phyloP scores from a whole-genome alignment of 2,329 filamentous ascomycete genomes.

The Pseudogymnoascus verrucosus region DNA sequence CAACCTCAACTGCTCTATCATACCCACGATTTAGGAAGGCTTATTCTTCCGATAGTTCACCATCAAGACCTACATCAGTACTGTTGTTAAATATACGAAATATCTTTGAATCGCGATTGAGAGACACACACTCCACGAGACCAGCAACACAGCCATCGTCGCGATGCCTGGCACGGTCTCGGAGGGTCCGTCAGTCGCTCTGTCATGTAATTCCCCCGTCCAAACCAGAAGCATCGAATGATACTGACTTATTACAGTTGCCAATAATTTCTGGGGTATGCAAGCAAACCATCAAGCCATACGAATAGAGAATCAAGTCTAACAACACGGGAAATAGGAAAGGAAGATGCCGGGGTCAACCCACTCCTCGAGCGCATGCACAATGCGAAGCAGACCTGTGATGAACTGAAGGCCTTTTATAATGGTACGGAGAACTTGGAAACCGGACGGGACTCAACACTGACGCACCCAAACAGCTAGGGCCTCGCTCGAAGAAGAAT shows the following conservation, averaged over 20 bases:
- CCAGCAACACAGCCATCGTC: slow-evolving; percentile 7
- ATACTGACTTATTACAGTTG: slow-evolving; percentile 53
- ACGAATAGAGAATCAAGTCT: not conserved
- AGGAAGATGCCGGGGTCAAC: slow-evolving; percentile 90
- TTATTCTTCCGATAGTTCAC: not conserved
- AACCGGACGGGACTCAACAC: not conserved
- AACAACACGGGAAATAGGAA: slow-evolving; percentile 38
- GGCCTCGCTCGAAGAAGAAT: slow-evolving; percentile 93
- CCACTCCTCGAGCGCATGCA: slow-evolving; percentile 93
- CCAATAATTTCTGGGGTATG: slow-evolving; percentile 91
- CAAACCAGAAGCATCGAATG: not conserved
- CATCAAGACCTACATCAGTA: not conserved
- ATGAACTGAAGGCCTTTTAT: slow-evolving; percentile 91
- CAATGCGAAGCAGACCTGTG: slow-evolving; percentile 85
- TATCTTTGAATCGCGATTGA: not conserved
- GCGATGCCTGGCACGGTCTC: slow-evolving; percentile 26
- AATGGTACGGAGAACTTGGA: slow-evolving; percentile 46
- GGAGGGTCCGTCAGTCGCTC: slow-evolving; percentile 29
- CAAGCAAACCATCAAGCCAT: not conserved
- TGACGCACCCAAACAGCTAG: slow-evolving; percentile 49
- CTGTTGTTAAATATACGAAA: not conserved
- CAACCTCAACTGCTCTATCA: not conserved
- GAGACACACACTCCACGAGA: not conserved
- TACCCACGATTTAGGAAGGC: not conserved
- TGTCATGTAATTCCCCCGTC: slow-evolving; percentile 25